A percentile compares a stretch with the other conserved stretches of the same genome.
Evolutionary conservation across 345 rosid genomes (phyloP).

Genomic region (Linum usitatissimum): DNA sequence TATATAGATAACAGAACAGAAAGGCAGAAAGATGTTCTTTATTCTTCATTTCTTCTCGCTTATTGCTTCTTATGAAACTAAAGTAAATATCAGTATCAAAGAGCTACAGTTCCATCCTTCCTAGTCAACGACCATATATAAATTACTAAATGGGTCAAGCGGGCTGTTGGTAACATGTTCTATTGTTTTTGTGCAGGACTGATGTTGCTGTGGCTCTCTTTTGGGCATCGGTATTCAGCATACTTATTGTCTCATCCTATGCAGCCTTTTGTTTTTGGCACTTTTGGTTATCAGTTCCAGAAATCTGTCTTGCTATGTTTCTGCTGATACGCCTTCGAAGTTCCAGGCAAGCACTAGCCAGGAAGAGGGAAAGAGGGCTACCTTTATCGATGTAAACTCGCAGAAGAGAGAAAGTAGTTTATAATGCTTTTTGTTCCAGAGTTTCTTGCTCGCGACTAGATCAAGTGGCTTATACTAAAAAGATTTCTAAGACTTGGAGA

Average conservation of each 20-base stretch:
- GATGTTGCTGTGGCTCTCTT: conserved; percentile 37
- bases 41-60: too few relatives aligned
- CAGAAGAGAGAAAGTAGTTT: neutral
- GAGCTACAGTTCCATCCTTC: neutral
- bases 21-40: too few relatives aligned
- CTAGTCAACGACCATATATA: neutral
- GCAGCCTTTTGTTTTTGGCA: conserved; percentile 21
- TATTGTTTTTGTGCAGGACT: conserved; percentile 27
- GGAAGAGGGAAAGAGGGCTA: conserved; percentile 37
- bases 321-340: conserved; percentile 31
- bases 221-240: conserved; percentile 27
- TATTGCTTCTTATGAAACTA: too few relatives aligned
- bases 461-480: conserved; percentile 1
- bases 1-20: too few relatives aligned
- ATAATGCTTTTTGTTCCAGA: conserved; percentile 6
- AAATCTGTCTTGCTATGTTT: conserved; percentile 22
- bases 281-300: conserved; percentile 24
- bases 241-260: conserved; percentile 28
- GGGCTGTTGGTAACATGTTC: conserved; percentile 3
- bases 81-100: too few relatives aligned
- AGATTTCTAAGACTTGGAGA: conserved; percentile 3
- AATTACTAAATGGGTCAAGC: neutral
- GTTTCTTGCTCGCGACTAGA: neutral
- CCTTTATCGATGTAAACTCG: conserved; percentile 39
- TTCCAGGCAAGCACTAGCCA: conserved; percentile 27